A percentile compares a stretch with the other conserved stretches of the same genome.
These are phyloP conservation scores for Leucoagaricus sp. DNA, from an alignment of 1,284 basidiomycete genomes.

Conservation along the genomic window DNA sequence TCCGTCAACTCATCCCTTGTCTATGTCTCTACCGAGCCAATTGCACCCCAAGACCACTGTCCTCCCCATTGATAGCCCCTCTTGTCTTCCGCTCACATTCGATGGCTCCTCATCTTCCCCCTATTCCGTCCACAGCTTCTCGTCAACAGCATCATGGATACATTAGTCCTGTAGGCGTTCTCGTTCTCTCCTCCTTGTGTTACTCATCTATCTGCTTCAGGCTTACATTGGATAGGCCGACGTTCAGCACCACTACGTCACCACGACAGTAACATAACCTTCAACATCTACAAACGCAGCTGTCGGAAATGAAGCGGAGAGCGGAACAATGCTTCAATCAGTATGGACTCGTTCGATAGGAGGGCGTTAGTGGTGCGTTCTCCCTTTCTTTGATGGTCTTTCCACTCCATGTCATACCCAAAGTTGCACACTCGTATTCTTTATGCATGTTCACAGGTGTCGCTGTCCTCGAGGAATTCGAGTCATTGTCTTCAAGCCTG, in stretches of 20 bases:
- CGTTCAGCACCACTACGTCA: slow-evolving; percentile 29
- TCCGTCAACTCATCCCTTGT: no score
- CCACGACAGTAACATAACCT: slow-evolving; percentile 28
- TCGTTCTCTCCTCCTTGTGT: background rate
- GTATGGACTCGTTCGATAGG: slow-evolving; percentile 39
- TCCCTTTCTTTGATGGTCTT: no score
- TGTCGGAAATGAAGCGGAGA: background rate
- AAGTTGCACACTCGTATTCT: no score
- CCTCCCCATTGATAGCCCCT: slow-evolving; percentile 1
- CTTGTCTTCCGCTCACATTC: slow-evolving; percentile 7
- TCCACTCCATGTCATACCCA: no score
- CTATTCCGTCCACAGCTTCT: no score
- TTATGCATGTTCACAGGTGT: no score
- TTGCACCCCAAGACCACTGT: slow-evolving; percentile 9
- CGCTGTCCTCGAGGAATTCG: slow-evolving; percentile 27
- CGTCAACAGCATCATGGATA: no score
- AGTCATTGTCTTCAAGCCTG: slow-evolving; percentile 28
- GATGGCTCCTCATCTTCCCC: slow-evolving; percentile 7
- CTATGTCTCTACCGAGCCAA: slow-evolving; percentile 17
- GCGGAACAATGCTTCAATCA: slow-evolving; percentile 19
- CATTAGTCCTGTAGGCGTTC: background rate
- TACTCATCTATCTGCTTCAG: slow-evolving; percentile 15
- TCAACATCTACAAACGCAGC: slow-evolving; percentile 25
- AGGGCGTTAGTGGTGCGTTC: slow-evolving; percentile 46
- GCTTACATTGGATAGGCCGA: slow-evolving; percentile 30